phyloP scores from a whole-genome alignment of 75 land plant species.

The Pinus albicaulis region DNA sequence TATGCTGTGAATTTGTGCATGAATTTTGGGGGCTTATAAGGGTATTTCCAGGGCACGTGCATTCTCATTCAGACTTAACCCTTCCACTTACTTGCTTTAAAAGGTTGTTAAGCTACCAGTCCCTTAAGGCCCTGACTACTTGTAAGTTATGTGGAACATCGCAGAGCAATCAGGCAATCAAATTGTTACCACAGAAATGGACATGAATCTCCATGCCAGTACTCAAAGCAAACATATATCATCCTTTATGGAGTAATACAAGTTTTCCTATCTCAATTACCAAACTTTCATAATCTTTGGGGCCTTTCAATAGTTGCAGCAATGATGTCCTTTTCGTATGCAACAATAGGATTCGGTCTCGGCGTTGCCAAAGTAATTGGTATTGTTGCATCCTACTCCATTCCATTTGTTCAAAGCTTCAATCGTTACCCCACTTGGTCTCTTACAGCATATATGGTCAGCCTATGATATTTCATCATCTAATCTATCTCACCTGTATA shows the following conservation, averaged over 20 bases:
- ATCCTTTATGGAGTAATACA: slow-evolving; percentile 21
- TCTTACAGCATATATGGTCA: background rate
- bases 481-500: background rate
- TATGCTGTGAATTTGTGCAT: background rate
- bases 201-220: slow-evolving; percentile 13
- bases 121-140: too few species aligned
- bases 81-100: too few species aligned
- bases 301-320: slow-evolving; percentile 28
- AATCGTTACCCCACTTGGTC: background rate
- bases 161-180: slow-evolving; percentile 17
- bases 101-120: too few species aligned
- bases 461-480: background rate
- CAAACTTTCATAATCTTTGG: slow-evolving; percentile 24
- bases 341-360: slow-evolving; percentile 28
- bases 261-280: slow-evolving; percentile 23
- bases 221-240: slow-evolving; percentile 14
- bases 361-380: slow-evolving; percentile 20
- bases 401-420: background rate
- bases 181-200: slow-evolving; percentile 29
- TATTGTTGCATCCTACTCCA: slow-evolving; percentile 1
- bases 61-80: too few species aligned
- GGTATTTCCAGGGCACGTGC: too few species aligned
- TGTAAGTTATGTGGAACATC: too few species aligned
- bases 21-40: too few species aligned
- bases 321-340: slow-evolving; percentile 26